Base-by-base conservation (phyloP, 306 rosid genomes). In the Leucaena leucocephala region DNA sequence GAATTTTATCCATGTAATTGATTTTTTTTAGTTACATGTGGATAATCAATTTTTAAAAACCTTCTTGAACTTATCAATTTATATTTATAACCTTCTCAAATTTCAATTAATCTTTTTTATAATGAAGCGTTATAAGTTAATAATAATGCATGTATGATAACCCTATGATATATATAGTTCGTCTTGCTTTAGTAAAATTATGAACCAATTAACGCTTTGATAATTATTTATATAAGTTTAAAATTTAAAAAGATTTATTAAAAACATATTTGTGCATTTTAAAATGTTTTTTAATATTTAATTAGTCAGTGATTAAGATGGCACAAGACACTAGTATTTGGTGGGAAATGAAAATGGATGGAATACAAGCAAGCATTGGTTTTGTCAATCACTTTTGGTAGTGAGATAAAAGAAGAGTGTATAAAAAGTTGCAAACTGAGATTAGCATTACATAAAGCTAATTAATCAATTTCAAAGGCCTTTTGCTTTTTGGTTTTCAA, bases 381-480 rank as follows among this genome's bases (percentile, higher is more conserved):
- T 85, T 81, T 64, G 43, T 42, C 33, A 39, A 39, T 66, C 71
- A 17, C 50, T 67, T 43, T 43, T 43, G n/a, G 34, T 67, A 19
- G 4, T 19, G 50, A 40, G 17, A 67, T 42, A 27, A 27, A 27
- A 27, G 27, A 27, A 27, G 27, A 27, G 1, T 27, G 27, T 27
- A 16, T 61, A 22, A 21, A 58, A 58, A 9, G 35, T 58, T 12
- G 45, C 65, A 33, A 43, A 33, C 11, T 39, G 17, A n/a, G 48
- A 71, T 35, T 65, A 65, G 22, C 40, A 61, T 61, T 34, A 27
- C 70, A 48, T 8, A 50, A 72, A 63, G 45, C 36, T 66, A 27
- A 42, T 66, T 43, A 35, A 54, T 66, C 48, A 35, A 74, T 74
- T 67, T 80, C 17, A 55, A 44, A 42, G 71, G 62, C 40, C 17